Evolutionary conservation across 495 filamentous ascomycete genomes (phyloP).

Genomic region (Penicillium pulvis): DNA sequence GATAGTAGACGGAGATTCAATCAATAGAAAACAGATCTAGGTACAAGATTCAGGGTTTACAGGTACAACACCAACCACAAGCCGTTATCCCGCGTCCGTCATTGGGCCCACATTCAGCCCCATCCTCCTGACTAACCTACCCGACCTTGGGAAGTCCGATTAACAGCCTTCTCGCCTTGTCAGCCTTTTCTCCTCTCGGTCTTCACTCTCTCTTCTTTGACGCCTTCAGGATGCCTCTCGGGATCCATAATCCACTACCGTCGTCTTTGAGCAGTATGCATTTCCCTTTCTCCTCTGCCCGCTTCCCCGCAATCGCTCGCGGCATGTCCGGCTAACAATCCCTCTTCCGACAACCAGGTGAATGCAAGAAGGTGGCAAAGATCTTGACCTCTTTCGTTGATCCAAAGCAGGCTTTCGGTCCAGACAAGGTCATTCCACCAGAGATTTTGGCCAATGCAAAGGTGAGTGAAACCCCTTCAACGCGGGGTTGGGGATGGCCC

Average conservation of each 20-base stretch:
- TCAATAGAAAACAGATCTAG: background rate
- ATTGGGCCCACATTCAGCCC: conserved; percentile 39
- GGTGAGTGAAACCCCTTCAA: conserved; percentile 48
- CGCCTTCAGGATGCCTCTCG: conserved; percentile 54
- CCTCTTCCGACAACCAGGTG: conserved; percentile 50
- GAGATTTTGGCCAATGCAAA: conserved; percentile 88
- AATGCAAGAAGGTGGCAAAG: conserved; percentile 89
- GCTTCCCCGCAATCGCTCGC: conserved; percentile 42
- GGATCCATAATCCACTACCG: conserved; percentile 70
- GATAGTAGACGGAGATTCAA: background rate
- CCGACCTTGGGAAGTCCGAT: conserved; percentile 22
- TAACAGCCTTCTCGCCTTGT: conserved; percentile 20
- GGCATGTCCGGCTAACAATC: conserved; percentile 30
- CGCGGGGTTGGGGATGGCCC: conserved; percentile 10
- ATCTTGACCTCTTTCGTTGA: conserved; percentile 95
- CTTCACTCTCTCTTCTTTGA: conserved; percentile 14
- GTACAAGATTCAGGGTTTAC: background rate
- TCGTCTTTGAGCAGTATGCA: conserved; percentile 64
- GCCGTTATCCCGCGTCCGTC: conserved; percentile 28
- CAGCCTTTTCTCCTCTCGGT: conserved; percentile 10
- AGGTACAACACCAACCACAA: conserved; percentile 14
- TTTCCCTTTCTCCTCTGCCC: conserved; percentile 10
- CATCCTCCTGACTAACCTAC: conserved; percentile 32
- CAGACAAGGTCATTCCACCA: conserved; percentile 96
- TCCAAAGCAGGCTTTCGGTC: conserved; percentile 89